Evolutionary conservation across 1,284 basidiomycete genomes (phyloP).

Genomic region (Fomitiporia mediterranea): DNA sequence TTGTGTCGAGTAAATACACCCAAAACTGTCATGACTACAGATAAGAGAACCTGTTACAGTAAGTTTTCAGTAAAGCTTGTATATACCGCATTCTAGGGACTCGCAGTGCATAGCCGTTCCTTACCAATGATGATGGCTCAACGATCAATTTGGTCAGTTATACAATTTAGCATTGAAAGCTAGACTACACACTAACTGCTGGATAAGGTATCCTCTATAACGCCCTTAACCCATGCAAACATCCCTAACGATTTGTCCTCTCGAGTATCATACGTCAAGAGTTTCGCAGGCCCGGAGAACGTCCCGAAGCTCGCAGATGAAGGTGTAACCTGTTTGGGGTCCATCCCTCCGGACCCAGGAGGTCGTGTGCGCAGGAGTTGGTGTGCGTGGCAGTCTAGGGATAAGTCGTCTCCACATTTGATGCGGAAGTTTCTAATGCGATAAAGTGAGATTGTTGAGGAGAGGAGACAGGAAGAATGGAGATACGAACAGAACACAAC

Average conservation of each 20-base stretch:
- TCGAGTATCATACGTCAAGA: constrained; percentile 24
- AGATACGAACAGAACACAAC: constrained; percentile 59
- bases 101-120: background rate
- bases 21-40: too few species aligned
- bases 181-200: constrained; percentile 1
- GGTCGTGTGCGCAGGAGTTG: constrained; percentile 39
- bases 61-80: too few species aligned
- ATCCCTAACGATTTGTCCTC: constrained; percentile 29
- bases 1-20: too few species aligned
- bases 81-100: too few species aligned
- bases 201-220: constrained; percentile 35
- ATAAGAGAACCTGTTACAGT: too few species aligned
- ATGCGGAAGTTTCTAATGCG: constrained; percentile 57
- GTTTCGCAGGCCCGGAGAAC: constrained; percentile 23
- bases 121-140: background rate
- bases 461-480: too few species aligned
- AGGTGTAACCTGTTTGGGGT: constrained; percentile 25
- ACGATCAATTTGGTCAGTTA: background rate
- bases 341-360: constrained; percentile 30
- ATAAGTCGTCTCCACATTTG: constrained; percentile 43
- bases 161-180: background rate
- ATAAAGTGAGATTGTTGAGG: background rate
- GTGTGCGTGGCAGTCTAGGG: constrained; percentile 53
- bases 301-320: constrained; percentile 18
- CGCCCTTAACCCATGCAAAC: constrained; percentile 45